Conservation (phyloP, 2,329 filamentous ascomycete genomes). For the Sporothrix globosa region DNA sequence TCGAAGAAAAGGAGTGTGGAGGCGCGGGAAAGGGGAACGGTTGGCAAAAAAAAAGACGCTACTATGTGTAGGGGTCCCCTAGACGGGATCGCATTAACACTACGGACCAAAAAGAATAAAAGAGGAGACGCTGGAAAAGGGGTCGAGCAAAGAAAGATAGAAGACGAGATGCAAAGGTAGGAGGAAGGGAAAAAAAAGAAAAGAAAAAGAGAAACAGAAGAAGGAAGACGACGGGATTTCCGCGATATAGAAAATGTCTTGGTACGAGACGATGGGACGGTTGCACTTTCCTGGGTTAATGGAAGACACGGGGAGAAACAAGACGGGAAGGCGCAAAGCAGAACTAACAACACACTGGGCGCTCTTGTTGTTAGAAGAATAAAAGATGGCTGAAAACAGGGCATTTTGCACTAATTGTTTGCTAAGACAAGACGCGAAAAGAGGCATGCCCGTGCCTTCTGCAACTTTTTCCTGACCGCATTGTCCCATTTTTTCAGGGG, state of each 20-base stretch:
- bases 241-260: conserved; percentile 25
- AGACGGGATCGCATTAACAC: conserved; percentile 35
- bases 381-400: conserved; percentile 23
- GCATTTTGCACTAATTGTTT: conserved; percentile 15
- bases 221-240: conserved; percentile 6
- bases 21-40: conserved; percentile 35
- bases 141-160: background rate
- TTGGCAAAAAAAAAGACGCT: conserved; percentile 34
- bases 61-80: conserved; percentile 35
- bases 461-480: background rate
- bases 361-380: conserved; percentile 25
- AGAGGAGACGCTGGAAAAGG: conserved; percentile 15
- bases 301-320: conserved; percentile 26
- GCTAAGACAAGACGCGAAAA: conserved; percentile 32
- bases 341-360: background rate
- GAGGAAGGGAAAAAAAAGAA: background rate
- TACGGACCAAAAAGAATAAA: conserved; percentile 33
- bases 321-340: conserved; percentile 24
- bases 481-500: conserved; percentile 24
- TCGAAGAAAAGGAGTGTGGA: conserved; percentile 36
- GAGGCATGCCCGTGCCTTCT: conserved; percentile 32
- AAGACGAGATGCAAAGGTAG: conserved; percentile 10
- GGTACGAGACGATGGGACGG: conserved; percentile 27
- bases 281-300: conserved; percentile 28
- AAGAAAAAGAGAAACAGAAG: conserved; percentile 4